A percentile compares a stretch with the other conserved stretches of the same genome.
Evolutionary conservation across 202 grass and related monocot species (phyloP).

Genomic region (Saccharum hybrid): DNA sequence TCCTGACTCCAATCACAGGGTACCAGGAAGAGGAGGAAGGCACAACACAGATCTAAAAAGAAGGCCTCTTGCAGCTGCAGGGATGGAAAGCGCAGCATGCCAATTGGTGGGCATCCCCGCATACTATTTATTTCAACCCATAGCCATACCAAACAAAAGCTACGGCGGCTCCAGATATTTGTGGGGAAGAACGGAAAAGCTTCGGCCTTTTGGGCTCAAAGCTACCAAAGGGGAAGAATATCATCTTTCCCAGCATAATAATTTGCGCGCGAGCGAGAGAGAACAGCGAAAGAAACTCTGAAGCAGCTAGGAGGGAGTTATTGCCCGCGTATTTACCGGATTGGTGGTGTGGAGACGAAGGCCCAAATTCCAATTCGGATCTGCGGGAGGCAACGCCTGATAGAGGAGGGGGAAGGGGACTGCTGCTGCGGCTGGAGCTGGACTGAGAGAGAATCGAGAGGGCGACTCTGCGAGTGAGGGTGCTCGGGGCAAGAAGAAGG

Average conservation of each 20-base stretch:
- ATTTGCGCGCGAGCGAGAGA: constrained; percentile 13
- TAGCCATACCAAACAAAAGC: constrained; percentile 35
- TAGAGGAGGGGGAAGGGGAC: neutral
- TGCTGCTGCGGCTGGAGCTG: constrained; percentile 1
- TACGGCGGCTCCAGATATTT: constrained; percentile 11
- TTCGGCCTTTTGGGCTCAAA: constrained; percentile 13
- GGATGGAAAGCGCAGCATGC: constrained; percentile 43
- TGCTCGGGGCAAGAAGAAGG: constrained; percentile 25
- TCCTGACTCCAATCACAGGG: constrained; percentile 44
- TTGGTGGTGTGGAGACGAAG: constrained; percentile 37
- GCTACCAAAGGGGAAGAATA: constrained; percentile 15
- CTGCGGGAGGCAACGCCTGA: constrained; percentile 43
- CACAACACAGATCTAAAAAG: constrained; percentile 50
- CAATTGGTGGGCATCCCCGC: constrained; percentile 31
- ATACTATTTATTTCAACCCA: constrained; percentile 19
- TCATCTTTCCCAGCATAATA: constrained; percentile 17
- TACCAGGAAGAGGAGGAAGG: constrained; percentile 50
- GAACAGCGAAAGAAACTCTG: constrained; percentile 2
- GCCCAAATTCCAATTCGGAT: constrained; percentile 54
- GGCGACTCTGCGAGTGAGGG: constrained; percentile 10
- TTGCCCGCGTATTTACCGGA: constrained; percentile 39
- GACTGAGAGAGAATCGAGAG: constrained; percentile 33
- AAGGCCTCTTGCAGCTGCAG: constrained; percentile 46
- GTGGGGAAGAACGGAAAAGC: constrained; percentile 55
- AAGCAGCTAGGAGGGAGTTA: neutral